phyloP scores from a whole-genome alignment of 2,329 filamentous ascomycete species.

The Monosporascus sp. region DNA sequence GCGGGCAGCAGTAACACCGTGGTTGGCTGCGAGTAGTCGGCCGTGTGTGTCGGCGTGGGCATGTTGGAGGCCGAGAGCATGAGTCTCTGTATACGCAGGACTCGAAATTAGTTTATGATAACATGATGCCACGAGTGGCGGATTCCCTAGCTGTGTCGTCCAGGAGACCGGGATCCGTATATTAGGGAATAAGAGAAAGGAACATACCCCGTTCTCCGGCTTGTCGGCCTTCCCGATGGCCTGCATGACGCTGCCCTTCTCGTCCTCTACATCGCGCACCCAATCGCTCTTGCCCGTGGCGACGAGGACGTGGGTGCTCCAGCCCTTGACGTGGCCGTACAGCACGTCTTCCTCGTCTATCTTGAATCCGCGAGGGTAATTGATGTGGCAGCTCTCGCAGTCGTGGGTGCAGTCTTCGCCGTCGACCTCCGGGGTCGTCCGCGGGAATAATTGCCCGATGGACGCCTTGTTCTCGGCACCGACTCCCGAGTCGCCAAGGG shows the following conservation, averaged over 20 bases:
- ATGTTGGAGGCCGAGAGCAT: constrained; percentile 94
- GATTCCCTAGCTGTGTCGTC: too few species aligned
- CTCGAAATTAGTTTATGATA: not conserved
- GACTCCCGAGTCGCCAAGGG: constrained; percentile 16
- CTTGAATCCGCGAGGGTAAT: constrained; percentile 66
- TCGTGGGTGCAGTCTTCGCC: constrained; percentile 87
- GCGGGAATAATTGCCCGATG: constrained; percentile 58
- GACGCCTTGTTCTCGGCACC: constrained; percentile 20
- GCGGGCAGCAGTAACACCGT: constrained; percentile 78
- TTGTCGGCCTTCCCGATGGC: constrained; percentile 55
- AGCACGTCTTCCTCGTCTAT: constrained; percentile 74
- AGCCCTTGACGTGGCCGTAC: constrained; percentile 81
- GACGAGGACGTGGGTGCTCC: constrained; percentile 84
- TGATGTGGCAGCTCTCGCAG: constrained; percentile 73
- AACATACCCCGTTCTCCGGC: constrained; percentile 63
- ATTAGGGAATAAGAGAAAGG: not conserved
- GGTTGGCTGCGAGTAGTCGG: constrained; percentile 63
- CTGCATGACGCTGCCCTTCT: constrained; percentile 80
- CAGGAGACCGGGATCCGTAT: too few species aligned
- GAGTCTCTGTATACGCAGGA: constrained; percentile 52
- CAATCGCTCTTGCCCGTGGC: constrained; percentile 96
- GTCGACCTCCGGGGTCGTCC: constrained; percentile 69
- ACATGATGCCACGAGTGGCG: not conserved
- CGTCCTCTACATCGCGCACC: constrained; percentile 82
- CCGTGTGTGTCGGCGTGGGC: constrained; percentile 63